Evolutionary conservation across 192 early-diverging fungal genomes (phyloP).

Genomic region (Dimargaris xerosporica): DNA sequence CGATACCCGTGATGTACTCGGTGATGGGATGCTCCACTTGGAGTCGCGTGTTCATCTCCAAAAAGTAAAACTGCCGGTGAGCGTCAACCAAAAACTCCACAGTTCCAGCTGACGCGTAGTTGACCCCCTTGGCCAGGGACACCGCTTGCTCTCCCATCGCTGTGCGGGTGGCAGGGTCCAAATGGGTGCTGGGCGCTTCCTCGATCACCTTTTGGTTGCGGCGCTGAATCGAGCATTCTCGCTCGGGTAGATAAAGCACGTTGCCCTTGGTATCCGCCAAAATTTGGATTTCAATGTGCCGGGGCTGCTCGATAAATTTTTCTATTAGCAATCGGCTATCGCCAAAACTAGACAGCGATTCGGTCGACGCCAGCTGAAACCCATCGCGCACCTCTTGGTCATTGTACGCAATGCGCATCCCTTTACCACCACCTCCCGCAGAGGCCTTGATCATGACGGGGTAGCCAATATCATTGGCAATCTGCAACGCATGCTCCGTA

Average conservation of each 20-base stretch:
- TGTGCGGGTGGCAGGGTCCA: conserved; percentile 41
- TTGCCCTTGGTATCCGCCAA: conserved; percentile 55
- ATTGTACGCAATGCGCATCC: conserved; percentile 63
- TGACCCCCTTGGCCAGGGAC: conserved; percentile 53
- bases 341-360: conserved; percentile 73
- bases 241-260: conserved; percentile 72
- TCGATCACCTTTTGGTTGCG: conserved; percentile 74
- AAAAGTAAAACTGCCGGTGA: conserved; percentile 58
- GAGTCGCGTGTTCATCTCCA: conserved; percentile 71
- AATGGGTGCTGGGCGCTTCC: conserved; percentile 64
- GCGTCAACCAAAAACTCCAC: conserved; percentile 64
- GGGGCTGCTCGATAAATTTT: conserved; percentile 75
- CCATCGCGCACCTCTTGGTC: conserved; percentile 52
- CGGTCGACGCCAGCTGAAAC: conserved; percentile 60
- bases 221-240: conserved; percentile 73
- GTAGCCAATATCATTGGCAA: conserved; percentile 52
- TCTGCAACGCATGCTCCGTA: conserved; percentile 55
- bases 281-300: conserved; percentile 64
- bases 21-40: conserved; percentile 75
- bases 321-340: conserved; percentile 82
- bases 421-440: conserved; percentile 70
- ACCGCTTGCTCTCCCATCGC: conserved; percentile 69
- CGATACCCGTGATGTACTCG: conserved; percentile 66
- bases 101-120: conserved; percentile 60
- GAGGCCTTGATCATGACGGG: conserved; percentile 77